A percentile compares a stretch with the other conserved stretches of the same genome.
phyloP scores from a whole-genome alignment of 2,329 filamentous ascomycete species.

The Penicillium corylophilum region DNA sequence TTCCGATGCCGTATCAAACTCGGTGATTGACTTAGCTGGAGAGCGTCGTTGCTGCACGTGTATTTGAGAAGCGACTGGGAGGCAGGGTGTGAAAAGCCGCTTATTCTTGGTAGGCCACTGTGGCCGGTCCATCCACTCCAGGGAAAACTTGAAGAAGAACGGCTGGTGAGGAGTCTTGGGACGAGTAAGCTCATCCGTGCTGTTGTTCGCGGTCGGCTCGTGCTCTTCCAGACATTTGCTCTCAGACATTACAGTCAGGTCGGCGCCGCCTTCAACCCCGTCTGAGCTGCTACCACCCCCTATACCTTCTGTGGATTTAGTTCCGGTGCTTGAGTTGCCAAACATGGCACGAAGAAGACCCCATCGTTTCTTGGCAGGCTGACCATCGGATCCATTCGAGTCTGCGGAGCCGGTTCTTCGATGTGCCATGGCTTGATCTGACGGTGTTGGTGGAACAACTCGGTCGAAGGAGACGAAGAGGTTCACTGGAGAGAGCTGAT shows the following conservation, averaged over 20 bases:
- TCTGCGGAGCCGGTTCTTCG: conserved; percentile 37
- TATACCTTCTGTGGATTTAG: conserved; percentile 39
- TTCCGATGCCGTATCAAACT: conserved; percentile 27
- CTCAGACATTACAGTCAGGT: conserved; percentile 25
- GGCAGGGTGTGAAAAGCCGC: conserved; percentile 55
- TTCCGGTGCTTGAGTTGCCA: conserved; percentile 45
- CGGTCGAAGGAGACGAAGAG: conserved; percentile 65
- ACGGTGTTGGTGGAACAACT: conserved; percentile 46
- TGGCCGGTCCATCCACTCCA: conserved; percentile 63
- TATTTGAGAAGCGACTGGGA: conserved; percentile 57
- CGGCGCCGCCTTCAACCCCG: conserved; percentile 33
- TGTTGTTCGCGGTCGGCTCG: conserved; percentile 20
- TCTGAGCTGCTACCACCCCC: conserved; percentile 41
- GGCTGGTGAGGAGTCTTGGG: conserved; percentile 51
- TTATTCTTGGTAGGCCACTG: conserved; percentile 51
- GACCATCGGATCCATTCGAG: conserved; percentile 23
- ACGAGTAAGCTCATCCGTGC: conserved; percentile 27
- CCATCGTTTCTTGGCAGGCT: conserved; percentile 47
- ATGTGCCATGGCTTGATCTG: conserved; percentile 33
- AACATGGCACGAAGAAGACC: conserved; percentile 53
- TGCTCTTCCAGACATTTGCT: conserved; percentile 30
- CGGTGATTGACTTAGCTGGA: conserved; percentile 19
- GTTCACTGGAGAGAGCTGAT: conserved; percentile 51
- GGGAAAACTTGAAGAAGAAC: conserved; percentile 66
- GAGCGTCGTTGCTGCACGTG: conserved; percentile 48